These are phyloP conservation scores for Phytophthora cactorum DNA, from an alignment of 352 stramenopile species.

Conservation along the genomic window DNA sequence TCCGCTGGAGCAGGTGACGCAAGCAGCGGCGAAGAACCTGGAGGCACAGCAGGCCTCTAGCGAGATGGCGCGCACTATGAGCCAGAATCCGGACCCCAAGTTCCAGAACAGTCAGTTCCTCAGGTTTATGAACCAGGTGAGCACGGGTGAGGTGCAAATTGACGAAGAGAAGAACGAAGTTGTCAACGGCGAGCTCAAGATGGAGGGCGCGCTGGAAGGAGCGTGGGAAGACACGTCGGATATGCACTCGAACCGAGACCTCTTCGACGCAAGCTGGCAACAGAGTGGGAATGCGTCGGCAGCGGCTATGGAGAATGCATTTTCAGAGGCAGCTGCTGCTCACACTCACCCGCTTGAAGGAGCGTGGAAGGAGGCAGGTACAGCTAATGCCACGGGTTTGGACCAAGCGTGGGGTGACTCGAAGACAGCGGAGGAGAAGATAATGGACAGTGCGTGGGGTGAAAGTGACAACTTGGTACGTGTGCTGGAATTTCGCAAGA, in stretches of 20 bases:
- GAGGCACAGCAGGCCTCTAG: constrained; percentile 62
- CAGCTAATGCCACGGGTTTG: constrained; percentile 39
- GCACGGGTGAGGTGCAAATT: constrained; percentile 72
- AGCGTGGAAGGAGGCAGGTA: constrained; percentile 47
- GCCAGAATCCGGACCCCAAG: constrained; percentile 78
- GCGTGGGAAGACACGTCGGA: constrained; percentile 62
- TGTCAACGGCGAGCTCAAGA: constrained; percentile 40
- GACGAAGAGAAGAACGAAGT: constrained; percentile 84
- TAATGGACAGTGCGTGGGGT: constrained; percentile 64
- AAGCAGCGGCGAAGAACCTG: constrained; percentile 36
- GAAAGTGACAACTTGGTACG: constrained; percentile 65
- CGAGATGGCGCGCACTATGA: constrained; percentile 82
- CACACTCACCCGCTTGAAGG: constrained; percentile 37
- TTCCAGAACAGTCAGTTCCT: constrained; percentile 90
- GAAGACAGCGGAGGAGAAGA: constrained; percentile 55
- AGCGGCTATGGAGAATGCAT: constrained; percentile 60
- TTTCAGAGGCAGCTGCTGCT: constrained; percentile 40
- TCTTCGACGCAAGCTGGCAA: constrained; percentile 64
- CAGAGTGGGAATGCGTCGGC: constrained; percentile 39
- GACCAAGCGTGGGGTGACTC: constrained; percentile 57
- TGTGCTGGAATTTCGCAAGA: constrained; percentile 6
- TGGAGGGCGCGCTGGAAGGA: constrained; percentile 66
- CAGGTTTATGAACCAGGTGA: constrained; percentile 87
- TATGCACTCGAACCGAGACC: constrained; percentile 63
- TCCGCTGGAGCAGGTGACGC: constrained; percentile 30